Base-by-base conservation (phyloP, 108 stramenopile genomes). In the Fistulifera pelliculosa region DNA sequence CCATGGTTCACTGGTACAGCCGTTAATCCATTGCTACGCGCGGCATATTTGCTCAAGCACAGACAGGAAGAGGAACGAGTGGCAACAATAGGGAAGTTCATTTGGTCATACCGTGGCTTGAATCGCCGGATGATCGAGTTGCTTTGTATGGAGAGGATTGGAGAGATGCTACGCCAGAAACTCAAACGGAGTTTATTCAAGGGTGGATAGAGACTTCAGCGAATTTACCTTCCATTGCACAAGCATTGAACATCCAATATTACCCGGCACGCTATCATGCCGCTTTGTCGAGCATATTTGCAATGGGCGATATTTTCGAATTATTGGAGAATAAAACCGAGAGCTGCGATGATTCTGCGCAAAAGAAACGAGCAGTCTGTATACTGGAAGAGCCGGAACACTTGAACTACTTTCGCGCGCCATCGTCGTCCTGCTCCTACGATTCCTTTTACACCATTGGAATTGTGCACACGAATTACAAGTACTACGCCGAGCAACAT, bases 331-430 rank as follows among this genome's bases (percentile, higher is more conserved):
- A 4, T 22, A n/a, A 16, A 24, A 8, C 31, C 3, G 31, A 35
- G 31, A 35, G 31, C 8, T 35, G 31, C 8, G 31, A 35, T 8
- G 8, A 8, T 8, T 6, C 3, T 8, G 3, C 31, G 31, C 19
- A 27, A 22, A 17, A 17, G n/a, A 22, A 27, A 51, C 65, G 74
- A 40, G 88, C 88, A 65, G 79, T 96, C n/a, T 81, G 80, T 52
- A 89, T 94, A 58, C 58, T 95, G 58, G 94, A 95, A 70, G 96
- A 96, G 66, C 94, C 96, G 15, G 96, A 96, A 65, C 96, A 96
- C 70, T 55, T 96, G 49, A 96, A 94, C 73, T 96, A 90, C 89
- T 89, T 86, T 54, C 68, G 86, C 15, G 69, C 66, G 38, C 69
- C 69, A 51, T 35, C 31, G 8, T 35, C 31, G 3, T 35, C 31